Percentiles rank a stretch among this genome's conserved stretches.
These are phyloP conservation scores for Hypoxylon subgilvum DNA, from an alignment of 495 filamentous ascomycete genomes.

Conservation along the genomic window DNA sequence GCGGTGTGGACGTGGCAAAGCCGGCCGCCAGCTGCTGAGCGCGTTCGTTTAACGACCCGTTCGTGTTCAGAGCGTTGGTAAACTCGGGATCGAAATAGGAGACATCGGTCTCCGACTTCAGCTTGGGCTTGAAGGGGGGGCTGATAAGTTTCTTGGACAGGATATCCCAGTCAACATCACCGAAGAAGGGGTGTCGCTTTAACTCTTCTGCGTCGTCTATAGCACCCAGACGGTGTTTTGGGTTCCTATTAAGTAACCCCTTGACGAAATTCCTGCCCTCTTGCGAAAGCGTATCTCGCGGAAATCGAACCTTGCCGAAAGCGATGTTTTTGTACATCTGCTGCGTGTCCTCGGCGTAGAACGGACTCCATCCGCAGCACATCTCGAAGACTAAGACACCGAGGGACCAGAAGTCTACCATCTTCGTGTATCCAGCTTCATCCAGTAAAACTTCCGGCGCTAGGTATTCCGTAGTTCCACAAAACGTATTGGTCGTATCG, in stretches of 20 bases:
- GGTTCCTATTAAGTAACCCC: conserved; percentile 94
- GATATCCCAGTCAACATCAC: conserved; percentile 88
- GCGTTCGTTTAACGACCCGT: conserved; percentile 85
- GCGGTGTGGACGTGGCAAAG: conserved; percentile 79
- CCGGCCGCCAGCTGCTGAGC: conserved; percentile 81
- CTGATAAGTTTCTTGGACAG: conserved; percentile 87
- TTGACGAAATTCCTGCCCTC: conserved; percentile 98
- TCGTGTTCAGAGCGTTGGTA: conserved; percentile 86
- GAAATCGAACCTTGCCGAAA: conserved; percentile 97
- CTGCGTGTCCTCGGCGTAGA: conserved; percentile 98
- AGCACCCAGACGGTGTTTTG: conserved; percentile 91
- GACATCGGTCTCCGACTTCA: conserved; percentile 92
- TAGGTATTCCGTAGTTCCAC: conserved; percentile 96
- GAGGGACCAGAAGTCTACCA: conserved; percentile 99
- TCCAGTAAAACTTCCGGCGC: conserved; percentile 95
- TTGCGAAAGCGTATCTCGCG: conserved; percentile 87
- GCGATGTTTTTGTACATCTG: conserved; percentile 99
- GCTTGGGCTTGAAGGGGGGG: conserved; percentile 97
- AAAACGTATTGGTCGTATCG: conserved; percentile 98
- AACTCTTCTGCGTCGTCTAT: conserved; percentile 92
- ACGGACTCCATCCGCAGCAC: conserved; percentile 99
- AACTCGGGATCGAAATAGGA: conserved; percentile 99
- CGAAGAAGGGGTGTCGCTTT: conserved; percentile 92
- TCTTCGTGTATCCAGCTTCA: conserved; percentile 98
- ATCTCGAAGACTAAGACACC: conserved; percentile 98